Evolutionary conservation across 1,284 basidiomycete genomes (phyloP), one percentile per base, ranked within the genome.

Genomic region (Leccinum fallax): DNA sequence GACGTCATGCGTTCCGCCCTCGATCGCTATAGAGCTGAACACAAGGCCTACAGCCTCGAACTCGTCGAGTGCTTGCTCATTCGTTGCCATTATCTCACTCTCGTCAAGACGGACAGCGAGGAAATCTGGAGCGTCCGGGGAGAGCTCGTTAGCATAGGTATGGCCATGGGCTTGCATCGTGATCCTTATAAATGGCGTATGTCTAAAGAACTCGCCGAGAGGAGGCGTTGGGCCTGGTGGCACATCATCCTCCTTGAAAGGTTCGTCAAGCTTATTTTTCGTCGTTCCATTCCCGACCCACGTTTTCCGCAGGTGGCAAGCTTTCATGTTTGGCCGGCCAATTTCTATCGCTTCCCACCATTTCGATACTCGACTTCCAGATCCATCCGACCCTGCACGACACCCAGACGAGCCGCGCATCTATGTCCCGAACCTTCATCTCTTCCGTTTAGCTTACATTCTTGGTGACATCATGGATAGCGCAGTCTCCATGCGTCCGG

Each of bases 201-300:
- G 81, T 82, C 81, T 49, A 80, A 81, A 61, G 86, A 85, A 61
- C 75, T 86, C 5, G 87, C 89, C 40, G 91, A 92, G 72, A 82
- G 91, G 61, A 80, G 90, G 59, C 80, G 91, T 54, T 93, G 91
- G 90, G 89, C 89, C 2, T 93, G 90, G 90, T 93, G 91, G 91
- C 90, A 93, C 74, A 88, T 91, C 64, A 76, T 93, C 53, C 78
- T 91, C 59, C 79, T 91, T 36, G 90, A 93, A 76, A 81, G 90
- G 87, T 89, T 55, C 57, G 82, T 74, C 19, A 59, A 60, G 55
- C 16, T 46, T 62, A 30, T 49, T 56, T 38, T 54, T n/a, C 58
- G 36, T n/a, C 56, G 4, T 28, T 26, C 65, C 55, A 21, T 67
- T 56, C 57, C 58, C 53, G 16, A 24, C 57, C 63, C 57, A 63